Evolutionary conservation across 78 protist genomes (phyloP).

Genomic region (Chrysochromulina tobinii): DNA sequence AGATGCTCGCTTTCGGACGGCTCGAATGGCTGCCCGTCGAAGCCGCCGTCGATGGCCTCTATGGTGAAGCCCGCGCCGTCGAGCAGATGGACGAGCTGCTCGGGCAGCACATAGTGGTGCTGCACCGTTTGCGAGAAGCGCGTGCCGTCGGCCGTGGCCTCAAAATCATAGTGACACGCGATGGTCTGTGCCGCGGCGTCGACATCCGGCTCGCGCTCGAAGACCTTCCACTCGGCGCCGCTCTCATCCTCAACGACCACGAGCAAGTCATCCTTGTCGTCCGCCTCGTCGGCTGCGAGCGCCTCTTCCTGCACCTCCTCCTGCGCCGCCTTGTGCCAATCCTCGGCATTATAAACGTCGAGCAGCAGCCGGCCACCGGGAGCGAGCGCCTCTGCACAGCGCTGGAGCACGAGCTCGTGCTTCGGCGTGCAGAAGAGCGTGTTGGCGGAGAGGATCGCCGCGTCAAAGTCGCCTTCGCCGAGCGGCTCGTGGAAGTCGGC

Average conservation of each 20-base stretch:
- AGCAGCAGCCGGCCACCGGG: not conserved
- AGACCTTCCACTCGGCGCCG: not conserved
- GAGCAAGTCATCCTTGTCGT: not conserved
- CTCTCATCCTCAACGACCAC: not conserved
- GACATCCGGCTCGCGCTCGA: not conserved
- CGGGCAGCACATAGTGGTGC: constrained; percentile 5
- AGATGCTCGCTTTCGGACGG: not conserved
- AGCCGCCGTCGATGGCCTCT: not conserved
- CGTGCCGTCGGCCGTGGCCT: not conserved
- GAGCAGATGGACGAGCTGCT: not conserved
- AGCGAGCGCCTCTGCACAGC: not conserved
- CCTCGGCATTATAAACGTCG: not conserved
- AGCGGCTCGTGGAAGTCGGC: not conserved
- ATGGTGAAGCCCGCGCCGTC: not conserved
- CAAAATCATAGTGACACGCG: not conserved
- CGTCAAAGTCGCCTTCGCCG: not conserved
- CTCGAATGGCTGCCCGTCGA: not conserved
- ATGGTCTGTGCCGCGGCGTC: not conserved
- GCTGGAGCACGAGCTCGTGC: not conserved
- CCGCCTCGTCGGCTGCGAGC: not conserved
- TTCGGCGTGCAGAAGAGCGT: not conserved
- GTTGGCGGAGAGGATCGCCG: not conserved
- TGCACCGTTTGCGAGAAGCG: not conserved
- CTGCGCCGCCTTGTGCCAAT: not conserved
- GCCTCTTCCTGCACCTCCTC: not conserved